phyloP scores from a whole-genome alignment of 768 basidiomycete genomes.

The Phaeolepiota aurea region DNA sequence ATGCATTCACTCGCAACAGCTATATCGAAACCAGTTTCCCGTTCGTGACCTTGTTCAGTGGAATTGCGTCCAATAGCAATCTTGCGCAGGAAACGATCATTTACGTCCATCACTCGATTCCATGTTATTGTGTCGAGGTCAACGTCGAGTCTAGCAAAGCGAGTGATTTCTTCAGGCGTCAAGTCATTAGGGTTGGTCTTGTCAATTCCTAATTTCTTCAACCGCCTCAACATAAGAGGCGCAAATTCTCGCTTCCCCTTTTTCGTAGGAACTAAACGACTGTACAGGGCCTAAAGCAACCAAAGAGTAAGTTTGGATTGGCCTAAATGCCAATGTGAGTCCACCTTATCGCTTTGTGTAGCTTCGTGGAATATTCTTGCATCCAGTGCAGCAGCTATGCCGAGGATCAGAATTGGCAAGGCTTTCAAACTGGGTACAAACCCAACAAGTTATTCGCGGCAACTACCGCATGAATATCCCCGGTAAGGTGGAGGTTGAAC shows the following conservation, averaged over 20 bases:
- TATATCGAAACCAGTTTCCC: constrained; percentile 93
- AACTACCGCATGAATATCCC: constrained; percentile 96
- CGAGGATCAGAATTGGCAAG: constrained; percentile 5
- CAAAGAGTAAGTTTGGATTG: too few relatives aligned
- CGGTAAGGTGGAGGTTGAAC: constrained; percentile 95
- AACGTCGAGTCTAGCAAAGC: constrained; percentile 88
- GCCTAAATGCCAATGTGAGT: background rate
- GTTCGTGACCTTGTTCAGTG: constrained; percentile 85
- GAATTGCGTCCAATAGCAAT: constrained; percentile 86
- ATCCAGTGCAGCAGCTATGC: constrained; percentile 84
- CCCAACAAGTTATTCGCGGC: constrained; percentile 96
- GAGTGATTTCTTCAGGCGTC: constrained; percentile 84
- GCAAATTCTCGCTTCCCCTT: constrained; percentile 95
- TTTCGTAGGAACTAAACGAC: constrained; percentile 83
- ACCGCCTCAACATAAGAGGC: constrained; percentile 91
- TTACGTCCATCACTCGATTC: constrained; percentile 95
- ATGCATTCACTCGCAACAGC: constrained; percentile 96
- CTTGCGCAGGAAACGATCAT: constrained; percentile 94
- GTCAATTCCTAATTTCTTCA: constrained; percentile 90
- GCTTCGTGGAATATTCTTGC: constrained; percentile 97
- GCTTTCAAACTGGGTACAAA: constrained; percentile 18
- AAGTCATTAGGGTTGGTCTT: constrained; percentile 91
- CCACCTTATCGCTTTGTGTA: constrained; percentile 87
- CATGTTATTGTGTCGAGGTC: constrained; percentile 91
- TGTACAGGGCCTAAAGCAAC: constrained; percentile 64